Evolutionary conservation across 345 rosid genomes (phyloP), one percentile per base, ranked within the genome.

Genomic region (Pugionium dolabratum): DNA sequence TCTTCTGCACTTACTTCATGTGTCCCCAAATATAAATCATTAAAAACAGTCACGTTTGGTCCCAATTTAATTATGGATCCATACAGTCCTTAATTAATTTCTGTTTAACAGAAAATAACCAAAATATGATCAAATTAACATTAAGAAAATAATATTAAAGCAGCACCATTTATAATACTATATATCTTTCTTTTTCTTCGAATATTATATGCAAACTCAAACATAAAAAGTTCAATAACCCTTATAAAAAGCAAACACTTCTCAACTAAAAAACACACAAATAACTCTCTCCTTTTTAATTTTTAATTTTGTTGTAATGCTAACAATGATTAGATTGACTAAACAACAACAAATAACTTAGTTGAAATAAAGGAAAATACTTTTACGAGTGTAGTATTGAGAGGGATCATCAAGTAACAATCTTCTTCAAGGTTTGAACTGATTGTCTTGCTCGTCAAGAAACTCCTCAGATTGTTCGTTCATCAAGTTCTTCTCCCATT

Each of bases 41-140:
- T 62, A 34, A 67, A 74, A 67, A 73, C 46, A 67, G 53, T 67
- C 77, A 74, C 77, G 77, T 74, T 67, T 59, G 72, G 68, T 66
- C 64, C 58, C 77, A 39, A 33, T 74, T 37, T 54, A 60, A 60
- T 40, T 27, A 33, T 60, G 43, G 6, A 59, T 44, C 29, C 33
- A 27, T 36, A 18, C 8, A 54, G 29, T 64, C 5, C 58, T 58
- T 40, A 34, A 8, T 5, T 27, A 9, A 33, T 27, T n/a, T 30
- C 18, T 18, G 18, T 18, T 18, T 18, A 18, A 18, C 18, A 18
- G 18, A 49, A 64, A 27, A 27, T 41, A 33, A 63, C 28, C 32
- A 50, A 35, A 57, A 57, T 8, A 57, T 56, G 39, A 64, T 34
- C 41, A 9, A 60, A 9, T 69, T 40, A 51, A 42, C 61, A 62